Percentiles rank a stretch among this genome's conserved stretches.
These are phyloP conservation scores for Hortiboletus flavorubellus DNA, from an alignment of 768 basidiomycete species.

Conservation along the genomic window DNA sequence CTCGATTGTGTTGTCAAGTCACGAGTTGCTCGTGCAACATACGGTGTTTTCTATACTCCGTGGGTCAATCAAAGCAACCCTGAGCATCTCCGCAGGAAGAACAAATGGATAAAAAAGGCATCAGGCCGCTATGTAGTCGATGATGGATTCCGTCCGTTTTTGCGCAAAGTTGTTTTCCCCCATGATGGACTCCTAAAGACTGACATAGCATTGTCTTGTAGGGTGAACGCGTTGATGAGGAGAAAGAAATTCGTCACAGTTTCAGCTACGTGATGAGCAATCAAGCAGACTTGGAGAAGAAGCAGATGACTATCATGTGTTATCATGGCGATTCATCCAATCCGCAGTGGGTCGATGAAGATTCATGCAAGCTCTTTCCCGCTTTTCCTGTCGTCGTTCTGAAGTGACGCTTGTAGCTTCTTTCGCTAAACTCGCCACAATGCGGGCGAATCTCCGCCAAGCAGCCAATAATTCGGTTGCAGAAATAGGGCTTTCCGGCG, in stretches of 20 bases:
- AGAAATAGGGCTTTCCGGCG: neutral
- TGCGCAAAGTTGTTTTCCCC: neutral
- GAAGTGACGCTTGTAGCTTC: neutral
- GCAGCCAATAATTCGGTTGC: neutral
- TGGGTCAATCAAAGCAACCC: neutral
- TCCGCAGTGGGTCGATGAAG: conserved; percentile 8
- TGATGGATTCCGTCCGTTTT: neutral
- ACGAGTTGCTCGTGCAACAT: conserved; percentile 6
- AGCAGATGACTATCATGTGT: neutral
- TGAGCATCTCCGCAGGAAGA: conserved; percentile 1
- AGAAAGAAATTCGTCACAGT: neutral
- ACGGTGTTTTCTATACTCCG: neutral
- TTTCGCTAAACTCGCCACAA: neutral
- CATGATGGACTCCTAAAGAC: neutral
- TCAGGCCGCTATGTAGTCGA: neutral
- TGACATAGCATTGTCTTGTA: neutral
- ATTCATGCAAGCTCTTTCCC: neutral
- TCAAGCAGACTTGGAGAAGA: neutral
- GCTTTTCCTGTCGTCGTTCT: neutral
- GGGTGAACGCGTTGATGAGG: conserved; percentile 1
- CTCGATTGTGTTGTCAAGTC: neutral
- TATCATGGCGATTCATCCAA: neutral
- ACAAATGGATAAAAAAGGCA: neutral
- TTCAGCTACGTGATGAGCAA: neutral
- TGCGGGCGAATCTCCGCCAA: neutral